These are phyloP conservation scores for Capniomyces stellatus DNA, from an alignment of 371 early-diverging fungal genomes.

Conservation along the genomic window DNA sequence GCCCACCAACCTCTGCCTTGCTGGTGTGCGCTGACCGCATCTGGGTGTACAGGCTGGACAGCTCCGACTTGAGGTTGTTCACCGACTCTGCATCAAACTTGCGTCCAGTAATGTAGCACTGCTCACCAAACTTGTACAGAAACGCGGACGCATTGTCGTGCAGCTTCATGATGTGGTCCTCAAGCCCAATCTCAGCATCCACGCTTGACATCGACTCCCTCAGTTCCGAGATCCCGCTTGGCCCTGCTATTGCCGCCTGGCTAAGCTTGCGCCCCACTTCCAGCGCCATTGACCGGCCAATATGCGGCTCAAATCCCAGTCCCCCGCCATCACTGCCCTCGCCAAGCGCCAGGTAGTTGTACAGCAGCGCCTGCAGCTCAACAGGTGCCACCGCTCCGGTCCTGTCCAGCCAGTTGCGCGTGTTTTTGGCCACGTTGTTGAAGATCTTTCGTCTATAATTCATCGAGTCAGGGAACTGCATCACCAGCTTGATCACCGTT, in stretches of 20 bases:
- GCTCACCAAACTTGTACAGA: conserved; percentile 15
- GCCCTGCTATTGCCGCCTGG: conserved; percentile 6
- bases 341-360: conserved; percentile 41
- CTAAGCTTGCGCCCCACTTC: conserved; percentile 35
- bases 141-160: conserved; percentile 20
- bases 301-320: conserved; percentile 34
- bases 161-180: background rate
- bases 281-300: conserved; percentile 54
- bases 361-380: conserved; percentile 44
- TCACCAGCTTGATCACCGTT: conserved; percentile 35
- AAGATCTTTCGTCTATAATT: conserved; percentile 50
- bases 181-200: background rate
- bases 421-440: conserved; percentile 37
- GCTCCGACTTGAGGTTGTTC: conserved; percentile 9
- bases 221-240: background rate
- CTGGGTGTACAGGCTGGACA: conserved; percentile 11
- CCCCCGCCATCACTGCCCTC: conserved; percentile 28
- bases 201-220: background rate
- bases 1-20: conserved; percentile 7
- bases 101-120: conserved; percentile 15
- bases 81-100: conserved; percentile 8
- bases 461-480: conserved; percentile 59
- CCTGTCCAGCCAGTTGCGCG: conserved; percentile 42
- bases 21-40: conserved; percentile 8
- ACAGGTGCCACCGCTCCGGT: conserved; percentile 21